Conservation (phyloP, 2,329 filamentous ascomycete genomes). For the Colletotrichum salicis region DNA sequence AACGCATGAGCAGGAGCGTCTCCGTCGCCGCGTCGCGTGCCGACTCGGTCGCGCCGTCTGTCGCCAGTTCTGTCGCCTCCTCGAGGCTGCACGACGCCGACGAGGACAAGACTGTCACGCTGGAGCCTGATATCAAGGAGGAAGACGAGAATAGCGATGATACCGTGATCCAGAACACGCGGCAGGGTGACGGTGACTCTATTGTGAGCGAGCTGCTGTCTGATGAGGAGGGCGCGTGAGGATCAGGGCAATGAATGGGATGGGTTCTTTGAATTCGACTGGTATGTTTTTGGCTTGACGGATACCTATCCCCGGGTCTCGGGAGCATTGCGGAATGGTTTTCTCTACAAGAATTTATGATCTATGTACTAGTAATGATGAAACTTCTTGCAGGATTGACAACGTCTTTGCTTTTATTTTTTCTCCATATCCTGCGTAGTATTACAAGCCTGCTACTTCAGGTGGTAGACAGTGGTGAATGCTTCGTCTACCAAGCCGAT, state of each 20-base stretch:
- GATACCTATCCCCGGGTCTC: not conserved
- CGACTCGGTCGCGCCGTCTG: not conserved
- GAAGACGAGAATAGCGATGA: slow-evolving; percentile 51
- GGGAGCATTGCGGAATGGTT: slow-evolving; percentile 7
- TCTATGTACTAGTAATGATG: slow-evolving; percentile 33
- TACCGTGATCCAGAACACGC: slow-evolving; percentile 38
- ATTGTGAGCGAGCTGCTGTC: slow-evolving; percentile 53
- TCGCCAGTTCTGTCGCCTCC: slow-evolving; percentile 10
- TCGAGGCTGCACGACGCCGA: slow-evolving; percentile 41
- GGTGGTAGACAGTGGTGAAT: not conserved
- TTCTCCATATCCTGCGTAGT: not conserved
- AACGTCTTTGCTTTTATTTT: not conserved
- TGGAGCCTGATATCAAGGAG: slow-evolving; percentile 59
- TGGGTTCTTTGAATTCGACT: not conserved
- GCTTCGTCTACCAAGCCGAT: not conserved
- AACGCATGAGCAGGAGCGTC: slow-evolving; percentile 55
- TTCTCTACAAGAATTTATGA: slow-evolving; percentile 26
- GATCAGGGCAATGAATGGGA: not conserved
- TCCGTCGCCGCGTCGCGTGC: slow-evolving; percentile 48
- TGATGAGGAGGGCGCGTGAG: slow-evolving; percentile 49
- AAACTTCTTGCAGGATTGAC: slow-evolving; percentile 5
- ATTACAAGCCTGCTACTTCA: not conserved
- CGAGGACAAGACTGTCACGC: slow-evolving; percentile 52
- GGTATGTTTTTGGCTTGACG: slow-evolving; percentile 12
- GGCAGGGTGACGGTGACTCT: slow-evolving; percentile 44